Evolutionary conservation across 2,329 filamentous ascomycete species (phyloP).

Genomic region (Gaeumannomyces sp.): DNA sequence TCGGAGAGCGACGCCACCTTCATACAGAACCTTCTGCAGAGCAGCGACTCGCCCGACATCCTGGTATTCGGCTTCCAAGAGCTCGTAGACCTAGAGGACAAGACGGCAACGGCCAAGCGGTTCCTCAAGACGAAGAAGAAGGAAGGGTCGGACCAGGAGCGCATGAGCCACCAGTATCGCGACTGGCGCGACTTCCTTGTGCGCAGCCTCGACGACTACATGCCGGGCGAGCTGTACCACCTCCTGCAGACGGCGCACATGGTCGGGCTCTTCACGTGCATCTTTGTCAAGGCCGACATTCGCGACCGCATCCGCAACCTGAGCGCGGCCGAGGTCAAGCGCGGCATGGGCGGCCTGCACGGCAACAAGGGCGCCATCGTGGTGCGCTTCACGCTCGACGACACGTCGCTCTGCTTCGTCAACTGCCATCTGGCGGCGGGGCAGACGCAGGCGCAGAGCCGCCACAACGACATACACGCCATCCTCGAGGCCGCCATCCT

Average conservation of each 20-base stretch:
- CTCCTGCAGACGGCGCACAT: conserved; percentile 84
- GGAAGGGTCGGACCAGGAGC: conserved; percentile 71
- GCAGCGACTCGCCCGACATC: conserved; percentile 78
- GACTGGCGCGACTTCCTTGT: conserved; percentile 91
- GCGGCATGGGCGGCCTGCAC: conserved; percentile 90
- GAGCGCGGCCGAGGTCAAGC: conserved; percentile 78
- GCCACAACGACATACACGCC: conserved; percentile 85
- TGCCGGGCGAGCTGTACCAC: conserved; percentile 74
- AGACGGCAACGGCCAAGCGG: conserved; percentile 93
- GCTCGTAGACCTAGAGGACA: conserved; percentile 95
- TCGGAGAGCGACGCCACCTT: conserved; percentile 67
- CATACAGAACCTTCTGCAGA: conserved; percentile 71
- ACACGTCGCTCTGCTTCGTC: conserved; percentile 90
- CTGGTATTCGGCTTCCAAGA: conserved; percentile 97
- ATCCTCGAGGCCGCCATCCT: conserved; percentile 78
- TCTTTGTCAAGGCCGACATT: conserved; percentile 82
- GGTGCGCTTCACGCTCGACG: conserved; percentile 87
- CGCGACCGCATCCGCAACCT: conserved; percentile 72
- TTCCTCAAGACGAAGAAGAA: conserved; percentile 91
- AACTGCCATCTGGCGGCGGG: conserved; percentile 97
- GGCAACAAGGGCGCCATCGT: conserved; percentile 95
- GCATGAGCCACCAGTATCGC: conserved; percentile 96
- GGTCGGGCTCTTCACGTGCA: conserved; percentile 90
- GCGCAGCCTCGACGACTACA: conserved; percentile 73
- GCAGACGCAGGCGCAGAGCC: conserved; percentile 80